These are phyloP conservation scores for Pulveroboletus sp. DNA, from an alignment of 768 basidiomycete genomes.

Conservation along the genomic window DNA sequence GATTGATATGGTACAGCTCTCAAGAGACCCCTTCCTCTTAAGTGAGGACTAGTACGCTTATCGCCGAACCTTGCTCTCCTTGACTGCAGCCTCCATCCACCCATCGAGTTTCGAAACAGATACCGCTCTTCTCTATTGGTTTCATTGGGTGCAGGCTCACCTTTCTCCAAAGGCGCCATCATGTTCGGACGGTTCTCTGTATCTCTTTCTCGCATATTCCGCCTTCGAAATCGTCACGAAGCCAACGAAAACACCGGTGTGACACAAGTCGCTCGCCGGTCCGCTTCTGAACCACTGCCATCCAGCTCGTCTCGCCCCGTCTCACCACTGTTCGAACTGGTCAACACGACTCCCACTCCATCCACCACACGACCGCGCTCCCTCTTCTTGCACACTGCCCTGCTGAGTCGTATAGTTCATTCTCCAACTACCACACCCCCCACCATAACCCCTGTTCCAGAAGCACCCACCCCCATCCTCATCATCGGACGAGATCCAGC, in stretches of 20 bases:
- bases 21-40: not conserved
- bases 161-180: not conserved
- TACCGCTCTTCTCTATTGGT: not conserved
- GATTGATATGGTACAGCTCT: constrained; percentile 6
- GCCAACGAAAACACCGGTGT: not conserved
- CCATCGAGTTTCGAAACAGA: not conserved
- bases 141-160: constrained; percentile 12
- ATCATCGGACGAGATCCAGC: constrained; percentile 11
- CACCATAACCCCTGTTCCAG: not conserved
- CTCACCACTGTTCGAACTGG: not conserved
- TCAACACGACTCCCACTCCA: not conserved
- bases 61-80: not conserved
- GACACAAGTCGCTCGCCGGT: too few relatives aligned
- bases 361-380: not conserved
- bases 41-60: not conserved
- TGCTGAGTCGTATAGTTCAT: not conserved
- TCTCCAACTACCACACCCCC: not conserved
- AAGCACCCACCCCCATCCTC: constrained; percentile 1
- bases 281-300: not conserved
- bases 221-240: constrained; percentile 10
- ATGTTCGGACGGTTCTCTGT: constrained; percentile 20
- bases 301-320: not conserved
- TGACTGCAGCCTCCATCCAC: not conserved
- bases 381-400: not conserved
- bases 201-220: constrained; percentile 15